phyloP scores from a whole-genome alignment of 1,284 basidiomycete species.

The Cryptococcus sp. region DNA sequence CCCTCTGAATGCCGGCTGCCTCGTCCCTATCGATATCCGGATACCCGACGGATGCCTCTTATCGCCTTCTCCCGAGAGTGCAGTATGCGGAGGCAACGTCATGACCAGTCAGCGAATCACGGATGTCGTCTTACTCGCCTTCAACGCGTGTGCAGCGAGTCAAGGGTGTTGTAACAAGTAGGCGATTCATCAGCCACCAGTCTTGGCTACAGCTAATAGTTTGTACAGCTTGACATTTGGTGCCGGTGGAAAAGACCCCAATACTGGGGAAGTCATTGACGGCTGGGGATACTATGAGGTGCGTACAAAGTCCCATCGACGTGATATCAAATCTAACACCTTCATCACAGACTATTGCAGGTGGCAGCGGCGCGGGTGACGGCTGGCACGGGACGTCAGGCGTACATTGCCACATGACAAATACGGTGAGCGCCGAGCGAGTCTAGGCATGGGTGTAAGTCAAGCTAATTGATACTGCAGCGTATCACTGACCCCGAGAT shows the following conservation, averaged over 20 bases:
- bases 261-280: conserved; percentile 66
- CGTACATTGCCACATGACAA: conserved; percentile 76
- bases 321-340: conserved; percentile 12
- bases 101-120: conserved; percentile 89
- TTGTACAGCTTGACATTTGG: conserved; percentile 66
- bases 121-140: conserved; percentile 89
- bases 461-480: background rate
- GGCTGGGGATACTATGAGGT: conserved; percentile 95
- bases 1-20: conserved; percentile 88
- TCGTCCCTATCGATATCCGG: conserved; percentile 64
- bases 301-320: background rate
- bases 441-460: background rate
- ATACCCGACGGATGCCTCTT: conserved; percentile 80
- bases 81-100: conserved; percentile 92
- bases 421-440: conserved; percentile 58
- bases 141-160: conserved; percentile 85
- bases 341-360: conserved; percentile 55
- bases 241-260: conserved; percentile 71
- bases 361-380: conserved; percentile 75
- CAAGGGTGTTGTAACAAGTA: conserved; percentile 71
- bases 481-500: conserved; percentile 90
- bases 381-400: conserved; percentile 86
- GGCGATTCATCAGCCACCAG: background rate
- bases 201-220: background rate
- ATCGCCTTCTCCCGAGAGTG: conserved; percentile 78